A percentile compares a stretch with the other conserved stretches of the same genome.
Evolutionary conservation across 371 early-diverging fungal species (phyloP).

Genomic region (Batrachochytrium dendrobatidis): DNA sequence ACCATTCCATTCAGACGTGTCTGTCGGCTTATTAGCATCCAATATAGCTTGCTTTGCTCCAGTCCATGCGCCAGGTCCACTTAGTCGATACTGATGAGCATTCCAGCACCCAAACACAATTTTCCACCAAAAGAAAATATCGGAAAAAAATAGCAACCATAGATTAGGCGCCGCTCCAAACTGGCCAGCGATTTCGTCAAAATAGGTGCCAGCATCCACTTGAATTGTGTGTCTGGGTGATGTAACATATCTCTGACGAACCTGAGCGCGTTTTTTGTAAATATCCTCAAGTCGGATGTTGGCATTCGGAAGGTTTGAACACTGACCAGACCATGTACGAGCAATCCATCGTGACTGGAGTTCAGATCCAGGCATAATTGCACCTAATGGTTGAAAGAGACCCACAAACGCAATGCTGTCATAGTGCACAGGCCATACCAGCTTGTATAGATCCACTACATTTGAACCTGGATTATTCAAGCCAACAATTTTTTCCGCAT

Average conservation of each 20-base stretch:
- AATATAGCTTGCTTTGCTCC: slow-evolving; percentile 50
- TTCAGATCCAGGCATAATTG: slow-evolving; percentile 41
- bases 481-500: slow-evolving; percentile 34
- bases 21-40: too few relatives aligned
- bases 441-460: slow-evolving; percentile 28
- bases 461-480: slow-evolving; percentile 17
- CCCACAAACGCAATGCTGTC: slow-evolving; percentile 45
- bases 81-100: slow-evolving; percentile 33
- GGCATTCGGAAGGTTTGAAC: slow-evolving; percentile 19
- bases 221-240: slow-evolving; percentile 40
- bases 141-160: slow-evolving; percentile 18
- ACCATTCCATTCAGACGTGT: too few relatives aligned
- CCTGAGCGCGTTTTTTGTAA: slow-evolving; percentile 12
- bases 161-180: slow-evolving; percentile 38
- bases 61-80: slow-evolving; percentile 38
- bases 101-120: slow-evolving; percentile 36
- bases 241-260: slow-evolving; percentile 18
- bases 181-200: slow-evolving; percentile 31
- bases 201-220: slow-evolving; percentile 33
- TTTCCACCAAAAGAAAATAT: too few relatives aligned
- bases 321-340: slow-evolving; percentile 25
- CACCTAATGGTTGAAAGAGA: slow-evolving; percentile 39
- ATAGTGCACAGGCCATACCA: slow-evolving; percentile 38
- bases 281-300: slow-evolving; percentile 32
- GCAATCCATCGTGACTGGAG: slow-evolving; percentile 41